These are phyloP conservation scores for Pholiota adiposa DNA, from an alignment of 1,284 basidiomycete genomes.

Conservation along the genomic window DNA sequence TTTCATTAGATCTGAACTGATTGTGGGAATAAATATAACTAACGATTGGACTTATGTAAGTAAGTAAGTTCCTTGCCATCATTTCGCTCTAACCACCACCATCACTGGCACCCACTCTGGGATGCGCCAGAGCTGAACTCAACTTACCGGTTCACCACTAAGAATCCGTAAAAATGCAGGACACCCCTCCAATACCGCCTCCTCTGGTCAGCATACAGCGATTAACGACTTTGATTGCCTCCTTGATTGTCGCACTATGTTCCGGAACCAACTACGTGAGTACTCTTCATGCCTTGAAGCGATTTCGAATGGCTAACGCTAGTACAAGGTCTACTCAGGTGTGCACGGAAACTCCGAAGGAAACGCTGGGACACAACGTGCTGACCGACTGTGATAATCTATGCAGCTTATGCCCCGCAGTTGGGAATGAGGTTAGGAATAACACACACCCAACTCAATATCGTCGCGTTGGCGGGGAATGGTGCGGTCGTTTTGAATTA, in stretches of 20 bases:
- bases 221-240: constrained; percentile 52
- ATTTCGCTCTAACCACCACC: constrained; percentile 2
- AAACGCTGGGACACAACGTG: background rate
- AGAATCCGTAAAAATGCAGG: constrained; percentile 16
- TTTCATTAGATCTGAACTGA: constrained; percentile 3
- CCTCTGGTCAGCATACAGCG: constrained; percentile 45
- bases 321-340: constrained; percentile 53
- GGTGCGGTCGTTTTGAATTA: constrained; percentile 48
- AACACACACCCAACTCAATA: constrained; percentile 76
- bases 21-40: constrained; percentile 7
- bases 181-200: constrained; percentile 26
- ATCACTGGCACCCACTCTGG: background rate
- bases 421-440: constrained; percentile 71
- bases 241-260: constrained; percentile 58
- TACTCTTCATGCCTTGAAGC: constrained; percentile 1
- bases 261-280: constrained; percentile 77
- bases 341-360: constrained; percentile 11
- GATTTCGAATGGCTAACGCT: background rate
- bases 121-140: constrained; percentile 14
- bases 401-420: constrained; percentile 80
- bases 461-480: constrained; percentile 74
- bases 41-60: background rate
- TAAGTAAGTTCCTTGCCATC: background rate
- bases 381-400: constrained; percentile 2
- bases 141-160: background rate